phyloP scores from a whole-genome alignment of 1,139 yeast genomes.

The Blastobotrys proliferans region DNA sequence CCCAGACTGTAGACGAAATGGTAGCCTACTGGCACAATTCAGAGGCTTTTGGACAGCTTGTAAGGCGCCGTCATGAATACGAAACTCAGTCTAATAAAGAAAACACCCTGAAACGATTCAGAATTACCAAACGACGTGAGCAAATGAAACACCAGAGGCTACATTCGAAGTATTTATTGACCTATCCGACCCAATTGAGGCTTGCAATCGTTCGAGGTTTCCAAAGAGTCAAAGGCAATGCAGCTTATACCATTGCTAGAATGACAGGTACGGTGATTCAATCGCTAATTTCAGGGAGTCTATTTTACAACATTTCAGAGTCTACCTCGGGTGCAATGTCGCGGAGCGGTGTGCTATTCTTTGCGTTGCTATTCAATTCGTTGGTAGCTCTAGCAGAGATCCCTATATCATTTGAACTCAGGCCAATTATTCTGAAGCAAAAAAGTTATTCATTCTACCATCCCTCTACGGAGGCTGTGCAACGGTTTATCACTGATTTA shows the following conservation, averaged over 20 bases:
- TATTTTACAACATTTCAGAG: slow-evolving; percentile 47
- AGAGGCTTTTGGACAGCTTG: slow-evolving; percentile 38
- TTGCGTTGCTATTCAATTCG: slow-evolving; percentile 40
- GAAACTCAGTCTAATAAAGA: slow-evolving; percentile 1
- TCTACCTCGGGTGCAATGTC: slow-evolving; percentile 50
- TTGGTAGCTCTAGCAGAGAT: slow-evolving; percentile 43
- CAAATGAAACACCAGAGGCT: slow-evolving; percentile 25
- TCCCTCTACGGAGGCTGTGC: slow-evolving; percentile 43
- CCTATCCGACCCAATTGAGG: slow-evolving; percentile 35
- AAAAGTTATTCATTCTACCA: slow-evolving; percentile 43
- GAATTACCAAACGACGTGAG: slow-evolving; percentile 32
- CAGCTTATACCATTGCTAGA: slow-evolving; percentile 46
- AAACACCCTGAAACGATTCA: slow-evolving; percentile 15
- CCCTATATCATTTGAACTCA: slow-evolving; percentile 35
- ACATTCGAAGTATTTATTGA: slow-evolving; percentile 35
- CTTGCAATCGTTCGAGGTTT: slow-evolving; percentile 44
- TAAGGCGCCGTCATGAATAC: slow-evolving; percentile 17
- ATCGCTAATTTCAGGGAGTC: slow-evolving; percentile 51
- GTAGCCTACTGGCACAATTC: slow-evolving; percentile 50
- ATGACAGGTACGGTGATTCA: slow-evolving; percentile 48
- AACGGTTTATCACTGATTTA: slow-evolving; percentile 35
- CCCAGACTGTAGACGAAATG: slow-evolving; percentile 52
- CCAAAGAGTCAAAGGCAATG: slow-evolving; percentile 52
- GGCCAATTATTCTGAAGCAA: slow-evolving; percentile 44
- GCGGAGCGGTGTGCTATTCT: slow-evolving; percentile 46